These are phyloP conservation scores for Colletotrichum sp. DNA, from an alignment of 2,329 filamentous ascomycete species.

Conservation along the genomic window DNA sequence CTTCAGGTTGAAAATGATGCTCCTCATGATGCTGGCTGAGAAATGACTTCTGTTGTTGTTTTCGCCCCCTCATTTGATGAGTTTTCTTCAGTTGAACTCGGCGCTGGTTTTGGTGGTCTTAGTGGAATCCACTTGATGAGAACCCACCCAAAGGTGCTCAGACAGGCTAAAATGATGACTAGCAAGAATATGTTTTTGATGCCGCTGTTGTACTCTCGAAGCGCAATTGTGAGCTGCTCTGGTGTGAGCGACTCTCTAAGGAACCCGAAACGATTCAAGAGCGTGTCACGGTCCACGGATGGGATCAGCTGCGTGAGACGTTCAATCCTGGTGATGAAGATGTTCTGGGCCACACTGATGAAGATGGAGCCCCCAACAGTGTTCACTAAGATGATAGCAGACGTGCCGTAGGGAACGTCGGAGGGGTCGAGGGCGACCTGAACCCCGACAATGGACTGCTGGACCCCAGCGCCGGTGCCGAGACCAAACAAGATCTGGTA, in stretches of 20 bases:
- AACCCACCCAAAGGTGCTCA: background rate
- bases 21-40: background rate
- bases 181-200: background rate
- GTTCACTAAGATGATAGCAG: background rate
- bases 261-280: background rate
- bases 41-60: background rate
- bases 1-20: background rate
- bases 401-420: background rate
- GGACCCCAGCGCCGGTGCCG: background rate
- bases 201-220: background rate
- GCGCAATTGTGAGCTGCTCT: background rate
- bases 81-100: background rate
- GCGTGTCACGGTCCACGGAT: background rate
- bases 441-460: background rate
- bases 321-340: background rate
- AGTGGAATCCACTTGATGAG: background rate
- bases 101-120: background rate
- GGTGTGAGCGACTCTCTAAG: background rate
- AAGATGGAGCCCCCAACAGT: background rate
- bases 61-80: background rate
- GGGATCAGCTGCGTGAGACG: background rate
- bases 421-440: background rate
- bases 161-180: background rate
- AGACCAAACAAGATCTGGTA: constrained; percentile 12
- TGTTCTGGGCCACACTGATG: constrained; percentile 1